phyloP scores from a whole-genome alignment of 1,139 yeast species.

The Protomyces macrosporus region DNA sequence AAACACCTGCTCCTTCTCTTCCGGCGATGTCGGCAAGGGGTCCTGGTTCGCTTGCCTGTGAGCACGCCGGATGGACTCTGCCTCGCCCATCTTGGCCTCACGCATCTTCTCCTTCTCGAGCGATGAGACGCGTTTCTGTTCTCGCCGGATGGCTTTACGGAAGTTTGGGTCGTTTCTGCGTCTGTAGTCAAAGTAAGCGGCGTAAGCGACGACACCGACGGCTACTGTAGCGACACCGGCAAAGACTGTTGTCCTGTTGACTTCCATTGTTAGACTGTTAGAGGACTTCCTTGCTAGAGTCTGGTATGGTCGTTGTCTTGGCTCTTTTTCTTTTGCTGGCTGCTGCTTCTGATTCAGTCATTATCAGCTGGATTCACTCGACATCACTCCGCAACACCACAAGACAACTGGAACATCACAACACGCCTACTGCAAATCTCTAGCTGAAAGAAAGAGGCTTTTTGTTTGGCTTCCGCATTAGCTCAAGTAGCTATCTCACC shows the following conservation, averaged over 20 bases:
- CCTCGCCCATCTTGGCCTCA: slow-evolving; percentile 55
- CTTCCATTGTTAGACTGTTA: slow-evolving; percentile 1
- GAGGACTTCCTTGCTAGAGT: no score
- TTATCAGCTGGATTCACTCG: no score
- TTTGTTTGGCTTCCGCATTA: no score
- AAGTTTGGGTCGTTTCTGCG: slow-evolving; percentile 79
- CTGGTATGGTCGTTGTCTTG: no score
- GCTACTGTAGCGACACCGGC: slow-evolving; percentile 13
- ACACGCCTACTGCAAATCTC: no score
- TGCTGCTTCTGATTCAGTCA: no score
- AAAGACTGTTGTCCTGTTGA: slow-evolving; percentile 14
- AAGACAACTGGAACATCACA: no score
- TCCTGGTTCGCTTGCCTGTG: slow-evolving; percentile 59
- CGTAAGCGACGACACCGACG: slow-evolving; percentile 55
- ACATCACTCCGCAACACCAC: no score
- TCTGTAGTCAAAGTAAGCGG: slow-evolving; percentile 82
- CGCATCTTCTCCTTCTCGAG: slow-evolving; percentile 52
- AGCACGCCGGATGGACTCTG: slow-evolving; percentile 49
- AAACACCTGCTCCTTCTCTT: slow-evolving; percentile 69
- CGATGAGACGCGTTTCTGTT: slow-evolving; percentile 42
- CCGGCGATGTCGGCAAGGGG: slow-evolving; percentile 70
- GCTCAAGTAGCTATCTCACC: no score
- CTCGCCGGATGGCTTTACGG: slow-evolving; percentile 47
- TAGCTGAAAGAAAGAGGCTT: no score
- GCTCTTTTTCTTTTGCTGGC: no score